phyloP scores from a whole-genome alignment of 2,329 filamentous ascomycete species.

The Hymenoscyphus fraxineus region DNA sequence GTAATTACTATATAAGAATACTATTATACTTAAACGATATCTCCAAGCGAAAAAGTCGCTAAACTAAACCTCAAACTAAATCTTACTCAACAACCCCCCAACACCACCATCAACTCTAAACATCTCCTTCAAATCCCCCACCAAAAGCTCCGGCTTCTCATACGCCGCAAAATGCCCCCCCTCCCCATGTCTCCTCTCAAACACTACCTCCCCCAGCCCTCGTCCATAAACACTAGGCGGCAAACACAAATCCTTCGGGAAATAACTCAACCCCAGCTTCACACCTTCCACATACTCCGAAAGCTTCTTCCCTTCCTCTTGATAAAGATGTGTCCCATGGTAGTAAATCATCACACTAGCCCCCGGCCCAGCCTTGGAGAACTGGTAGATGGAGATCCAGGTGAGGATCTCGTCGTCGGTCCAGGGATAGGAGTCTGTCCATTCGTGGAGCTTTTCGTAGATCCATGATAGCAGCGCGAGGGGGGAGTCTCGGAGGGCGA shows the following conservation, averaged over 20 bases:
- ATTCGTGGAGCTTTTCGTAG: constrained; percentile 75
- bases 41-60: not conserved
- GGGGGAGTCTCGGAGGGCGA: constrained; percentile 65
- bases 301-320: not conserved
- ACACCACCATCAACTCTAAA: constrained; percentile 48
- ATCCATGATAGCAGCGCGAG: constrained; percentile 72
- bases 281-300: constrained; percentile 32
- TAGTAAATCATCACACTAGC: constrained; percentile 70
- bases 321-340: constrained; percentile 48
- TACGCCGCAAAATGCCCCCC: constrained; percentile 55
- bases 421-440: constrained; percentile 71
- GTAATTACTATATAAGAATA: no score
- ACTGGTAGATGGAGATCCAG: constrained; percentile 72
- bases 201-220: constrained; percentile 57
- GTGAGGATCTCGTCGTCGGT: constrained; percentile 72
- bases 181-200: constrained; percentile 39
- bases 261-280: constrained; percentile 52
- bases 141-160: constrained; percentile 52
- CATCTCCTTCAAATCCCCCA: constrained; percentile 51
- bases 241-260: constrained; percentile 54
- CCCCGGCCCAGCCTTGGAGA: constrained; percentile 64
- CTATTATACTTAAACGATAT: no score
- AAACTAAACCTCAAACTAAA: not conserved
- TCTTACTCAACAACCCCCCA: constrained; percentile 30
- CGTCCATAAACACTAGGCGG: constrained; percentile 51